A percentile compares a stretch with the other conserved stretches of the same genome.
Evolutionary conservation across 2,329 filamentous ascomycete genomes (phyloP).

Genomic region (Daldinia sp.): DNA sequence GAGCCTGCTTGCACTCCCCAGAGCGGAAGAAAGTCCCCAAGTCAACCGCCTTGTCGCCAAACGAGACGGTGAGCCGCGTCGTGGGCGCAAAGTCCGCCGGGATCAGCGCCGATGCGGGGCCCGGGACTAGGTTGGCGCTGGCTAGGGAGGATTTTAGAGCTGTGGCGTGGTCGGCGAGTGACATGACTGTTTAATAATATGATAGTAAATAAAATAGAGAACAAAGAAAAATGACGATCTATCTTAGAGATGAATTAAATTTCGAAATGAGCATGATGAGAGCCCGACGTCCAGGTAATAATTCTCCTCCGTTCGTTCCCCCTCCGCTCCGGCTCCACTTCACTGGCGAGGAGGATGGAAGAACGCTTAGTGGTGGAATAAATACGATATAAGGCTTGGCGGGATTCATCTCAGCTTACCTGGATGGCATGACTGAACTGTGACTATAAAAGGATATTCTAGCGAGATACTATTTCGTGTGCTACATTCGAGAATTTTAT

Average conservation of each 20-base stretch:
- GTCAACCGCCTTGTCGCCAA: conserved; percentile 52
- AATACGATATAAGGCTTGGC: conserved; percentile 23
- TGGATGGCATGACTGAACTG: no score
- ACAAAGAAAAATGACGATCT: not conserved
- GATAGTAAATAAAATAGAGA: not conserved
- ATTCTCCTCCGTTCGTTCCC: not conserved
- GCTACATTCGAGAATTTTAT: no score
- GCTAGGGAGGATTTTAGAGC: conserved; percentile 52
- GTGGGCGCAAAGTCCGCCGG: conserved; percentile 58
- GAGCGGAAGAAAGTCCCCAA: conserved; percentile 58
- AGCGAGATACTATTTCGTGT: no score
- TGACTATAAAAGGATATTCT: no score
- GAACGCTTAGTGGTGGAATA: conserved; percentile 29
- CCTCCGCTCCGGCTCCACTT: conserved; percentile 16
- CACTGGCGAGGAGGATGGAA: not conserved
- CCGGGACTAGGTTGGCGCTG: conserved; percentile 57
- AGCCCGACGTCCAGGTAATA: not conserved
- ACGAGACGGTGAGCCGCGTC: conserved; percentile 55
- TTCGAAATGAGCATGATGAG: not conserved
- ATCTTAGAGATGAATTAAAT: not conserved
- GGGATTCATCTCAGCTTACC: not conserved
- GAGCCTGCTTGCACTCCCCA: conserved; percentile 54
- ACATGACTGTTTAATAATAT: conserved; percentile 32
- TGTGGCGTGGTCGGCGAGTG: conserved; percentile 41
- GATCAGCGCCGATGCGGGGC: conserved; percentile 56